Percentiles rank a stretch among this genome's conserved stretches.
These are phyloP conservation scores for Stachybotrys chlorohalonatus DNA, from an alignment of 2,329 filamentous ascomycete genomes.

Conservation along the genomic window DNA sequence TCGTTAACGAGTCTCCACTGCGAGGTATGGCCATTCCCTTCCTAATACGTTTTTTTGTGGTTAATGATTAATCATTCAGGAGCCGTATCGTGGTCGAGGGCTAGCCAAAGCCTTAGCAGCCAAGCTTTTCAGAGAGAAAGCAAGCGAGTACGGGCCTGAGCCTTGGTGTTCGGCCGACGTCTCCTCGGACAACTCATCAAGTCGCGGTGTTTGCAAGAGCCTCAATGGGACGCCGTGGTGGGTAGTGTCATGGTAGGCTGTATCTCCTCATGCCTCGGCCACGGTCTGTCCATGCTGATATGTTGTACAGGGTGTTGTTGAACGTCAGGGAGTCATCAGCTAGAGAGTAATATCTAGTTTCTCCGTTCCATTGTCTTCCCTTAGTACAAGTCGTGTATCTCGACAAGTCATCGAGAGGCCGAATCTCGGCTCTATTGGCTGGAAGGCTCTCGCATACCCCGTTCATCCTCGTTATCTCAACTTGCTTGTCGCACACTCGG, in stretches of 20 bases:
- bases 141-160: slow-evolving; percentile 34
- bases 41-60: not conserved
- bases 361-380: too few species aligned
- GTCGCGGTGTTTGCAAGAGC: slow-evolving; percentile 52
- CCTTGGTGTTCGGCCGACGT: slow-evolving; percentile 57
- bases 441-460: too few species aligned
- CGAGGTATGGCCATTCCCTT: slow-evolving; percentile 28
- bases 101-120: slow-evolving; percentile 53
- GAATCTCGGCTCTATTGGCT: too few species aligned
- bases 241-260: slow-evolving; percentile 49
- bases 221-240: slow-evolving; percentile 48
- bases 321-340: not conserved
- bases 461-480: too few species aligned
- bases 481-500: too few species aligned
- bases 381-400: too few species aligned
- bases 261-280: not conserved
- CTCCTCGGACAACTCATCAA: slow-evolving; percentile 48
- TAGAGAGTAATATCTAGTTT: not conserved
- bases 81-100: slow-evolving; percentile 49
- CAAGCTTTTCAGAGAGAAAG: slow-evolving; percentile 46
- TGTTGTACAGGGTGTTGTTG: not conserved
- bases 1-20: slow-evolving; percentile 53
- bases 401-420: too few species aligned
- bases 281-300: not conserved
- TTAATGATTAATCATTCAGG: slow-evolving; percentile 15